Conservation (phyloP, 2,329 filamentous ascomycete genomes). For the Pestalotiopsis sp. region DNA sequence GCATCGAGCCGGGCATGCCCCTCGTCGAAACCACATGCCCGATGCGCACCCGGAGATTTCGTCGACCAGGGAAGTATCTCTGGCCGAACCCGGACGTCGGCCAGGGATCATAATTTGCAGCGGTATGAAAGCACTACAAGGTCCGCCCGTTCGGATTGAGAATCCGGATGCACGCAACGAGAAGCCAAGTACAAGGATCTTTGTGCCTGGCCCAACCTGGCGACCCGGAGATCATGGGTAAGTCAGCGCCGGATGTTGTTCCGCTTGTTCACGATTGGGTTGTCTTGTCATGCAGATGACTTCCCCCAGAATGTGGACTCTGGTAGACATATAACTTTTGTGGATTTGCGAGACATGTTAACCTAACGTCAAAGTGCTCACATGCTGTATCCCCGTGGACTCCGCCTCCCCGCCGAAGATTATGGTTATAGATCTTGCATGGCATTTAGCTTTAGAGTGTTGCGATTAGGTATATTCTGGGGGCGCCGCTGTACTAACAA, state of each 20-base stretch:
- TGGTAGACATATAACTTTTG: background rate
- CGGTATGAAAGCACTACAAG: background rate
- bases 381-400: background rate
- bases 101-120: background rate
- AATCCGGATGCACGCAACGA: background rate
- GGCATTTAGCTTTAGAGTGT: background rate
- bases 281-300: background rate
- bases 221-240: no score
- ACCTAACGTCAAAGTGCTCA: background rate
- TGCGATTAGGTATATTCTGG: background rate
- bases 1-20: slow-evolving; percentile 1
- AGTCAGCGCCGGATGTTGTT: no score
- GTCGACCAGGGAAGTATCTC: background rate
- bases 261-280: no score
- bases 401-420: background rate
- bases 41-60: background rate
- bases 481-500: background rate
- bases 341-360: background rate
- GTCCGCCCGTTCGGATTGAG: background rate
- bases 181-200: no score
- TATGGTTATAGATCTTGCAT: background rate
- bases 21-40: background rate
- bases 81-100: background rate
- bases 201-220: no score
- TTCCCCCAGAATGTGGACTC: background rate